These are phyloP conservation scores for Nannochloropsis granulata DNA, from an alignment of 108 stramenopile genomes.

Conservation along the genomic window DNA sequence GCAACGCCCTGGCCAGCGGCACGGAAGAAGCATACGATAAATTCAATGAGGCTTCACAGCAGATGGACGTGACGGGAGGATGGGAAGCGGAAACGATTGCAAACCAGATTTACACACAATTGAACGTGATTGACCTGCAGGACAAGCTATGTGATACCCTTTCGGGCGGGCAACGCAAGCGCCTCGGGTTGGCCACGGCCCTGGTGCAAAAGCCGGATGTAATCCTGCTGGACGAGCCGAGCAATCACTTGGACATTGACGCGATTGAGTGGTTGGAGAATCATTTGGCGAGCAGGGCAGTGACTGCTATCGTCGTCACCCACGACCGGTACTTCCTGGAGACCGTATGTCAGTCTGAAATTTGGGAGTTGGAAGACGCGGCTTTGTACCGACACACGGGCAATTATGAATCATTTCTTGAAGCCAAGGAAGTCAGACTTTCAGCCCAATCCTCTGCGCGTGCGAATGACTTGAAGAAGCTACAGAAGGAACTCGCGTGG, in stretches of 20 bases:
- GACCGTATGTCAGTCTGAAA: constrained; percentile 32
- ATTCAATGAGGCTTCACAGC: not conserved
- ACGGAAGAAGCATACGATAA: not conserved
- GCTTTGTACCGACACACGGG: constrained; percentile 30
- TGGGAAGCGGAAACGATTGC: constrained; percentile 28
- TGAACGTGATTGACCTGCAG: constrained; percentile 12
- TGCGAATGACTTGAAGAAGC: constrained; percentile 15
- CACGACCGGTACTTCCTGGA: constrained; percentile 39
- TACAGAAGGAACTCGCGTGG: constrained; percentile 32
- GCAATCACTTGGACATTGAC: constrained; percentile 36
- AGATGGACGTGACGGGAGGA: constrained; percentile 1
- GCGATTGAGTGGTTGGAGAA: constrained; percentile 37
- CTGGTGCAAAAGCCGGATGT: constrained; percentile 35
- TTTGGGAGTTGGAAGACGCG: constrained; percentile 31
- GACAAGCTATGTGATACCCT: constrained; percentile 12
- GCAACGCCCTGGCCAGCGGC: not conserved
- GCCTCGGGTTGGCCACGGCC: constrained; percentile 39
- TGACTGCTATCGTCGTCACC: constrained; percentile 31
- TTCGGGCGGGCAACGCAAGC: constrained; percentile 44
- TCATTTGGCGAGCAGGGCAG: constrained; percentile 10
- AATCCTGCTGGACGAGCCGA: constrained; percentile 39
- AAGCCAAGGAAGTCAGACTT: constrained; percentile 24
- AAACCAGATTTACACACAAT: constrained; percentile 20
- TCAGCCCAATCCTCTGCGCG: constrained; percentile 12
- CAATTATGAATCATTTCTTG: constrained; percentile 19